Conservation (phyloP, 1,284 basidiomycete genomes). For the Hypsizygus ulmarius region DNA sequence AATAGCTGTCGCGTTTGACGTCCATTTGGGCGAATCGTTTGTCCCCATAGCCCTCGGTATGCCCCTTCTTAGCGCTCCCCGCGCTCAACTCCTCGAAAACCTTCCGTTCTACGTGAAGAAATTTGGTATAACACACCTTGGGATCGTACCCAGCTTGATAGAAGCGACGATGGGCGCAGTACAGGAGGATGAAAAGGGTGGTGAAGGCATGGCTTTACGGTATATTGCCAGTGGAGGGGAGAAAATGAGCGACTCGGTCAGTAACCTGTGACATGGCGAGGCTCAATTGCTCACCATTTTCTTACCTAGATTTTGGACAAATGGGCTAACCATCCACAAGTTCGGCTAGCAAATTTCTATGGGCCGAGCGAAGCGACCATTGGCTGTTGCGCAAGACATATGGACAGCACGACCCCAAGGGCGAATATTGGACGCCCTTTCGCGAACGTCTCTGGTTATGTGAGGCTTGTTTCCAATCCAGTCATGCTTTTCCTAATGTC, state of each 20-base stretch:
- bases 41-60: conserved; percentile 45
- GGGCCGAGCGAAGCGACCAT: conserved; percentile 47
- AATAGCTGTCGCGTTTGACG: conserved; percentile 48
- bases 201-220: conserved; percentile 33
- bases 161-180: conserved; percentile 48
- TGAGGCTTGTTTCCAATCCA: conserved; percentile 12
- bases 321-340: conserved; percentile 45
- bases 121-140: conserved; percentile 50
- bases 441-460: conserved; percentile 32
- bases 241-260: conserved; percentile 52
- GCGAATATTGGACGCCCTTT: conserved; percentile 43
- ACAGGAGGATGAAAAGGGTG: conserved; percentile 27
- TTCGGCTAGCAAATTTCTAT: conserved; percentile 51
- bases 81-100: conserved; percentile 46
- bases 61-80: conserved; percentile 42
- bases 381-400: conserved; percentile 47
- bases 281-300: background rate
- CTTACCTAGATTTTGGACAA: conserved; percentile 44
- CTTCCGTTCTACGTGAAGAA: conserved; percentile 41
- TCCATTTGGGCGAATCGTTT: conserved; percentile 48
- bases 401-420: conserved; percentile 40
- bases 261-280: conserved; percentile 13
- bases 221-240: conserved; percentile 52
- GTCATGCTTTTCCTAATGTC: background rate
- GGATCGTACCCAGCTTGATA: conserved; percentile 53